Evolutionary conservation across 1,284 basidiomycete genomes (phyloP).

Genomic region (Leccinum subatratum): DNA sequence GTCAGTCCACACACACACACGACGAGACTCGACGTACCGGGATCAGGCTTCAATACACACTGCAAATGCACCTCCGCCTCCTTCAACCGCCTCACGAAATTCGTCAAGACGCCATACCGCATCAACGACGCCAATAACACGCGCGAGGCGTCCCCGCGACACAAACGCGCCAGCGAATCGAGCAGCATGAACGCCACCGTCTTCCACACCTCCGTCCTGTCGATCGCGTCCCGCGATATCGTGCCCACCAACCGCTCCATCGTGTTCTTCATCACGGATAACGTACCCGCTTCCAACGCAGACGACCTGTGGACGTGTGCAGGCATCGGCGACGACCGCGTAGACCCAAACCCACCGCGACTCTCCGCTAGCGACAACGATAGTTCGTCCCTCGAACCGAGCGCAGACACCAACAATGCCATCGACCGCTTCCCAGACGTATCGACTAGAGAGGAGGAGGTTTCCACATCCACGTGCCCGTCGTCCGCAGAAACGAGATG

Average conservation of each 20-base stretch:
- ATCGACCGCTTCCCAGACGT: too few species aligned
- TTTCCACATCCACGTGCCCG: too few species aligned
- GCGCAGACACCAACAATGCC: too few species aligned
- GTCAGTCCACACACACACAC: not conserved
- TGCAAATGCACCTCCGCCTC: not conserved
- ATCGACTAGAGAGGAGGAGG: too few species aligned
- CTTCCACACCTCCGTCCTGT: slow-evolving; percentile 34
- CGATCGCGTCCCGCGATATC: slow-evolving; percentile 49
- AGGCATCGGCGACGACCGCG: too few species aligned
- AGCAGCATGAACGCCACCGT: slow-evolving; percentile 72
- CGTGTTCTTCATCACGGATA: slow-evolving; percentile 55
- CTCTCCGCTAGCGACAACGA: too few species aligned
- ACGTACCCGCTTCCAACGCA: slow-evolving; percentile 47
- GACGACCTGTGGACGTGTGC: too few species aligned
- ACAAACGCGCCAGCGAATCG: slow-evolving; percentile 70
- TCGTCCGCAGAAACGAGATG: too few species aligned
- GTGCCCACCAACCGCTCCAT: slow-evolving; percentile 73
- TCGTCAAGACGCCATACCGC: not conserved
- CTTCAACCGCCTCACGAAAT: not conserved
- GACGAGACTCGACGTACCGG: not conserved
- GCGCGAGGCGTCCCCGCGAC: slow-evolving; percentile 56
- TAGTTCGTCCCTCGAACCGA: too few species aligned
- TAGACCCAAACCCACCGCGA: too few species aligned
- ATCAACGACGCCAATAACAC: slow-evolving; percentile 37
- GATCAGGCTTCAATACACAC: not conserved